These are phyloP conservation scores for Colletotrichum sp. DNA, from an alignment of 2,329 filamentous ascomycete species.

Conservation along the genomic window DNA sequence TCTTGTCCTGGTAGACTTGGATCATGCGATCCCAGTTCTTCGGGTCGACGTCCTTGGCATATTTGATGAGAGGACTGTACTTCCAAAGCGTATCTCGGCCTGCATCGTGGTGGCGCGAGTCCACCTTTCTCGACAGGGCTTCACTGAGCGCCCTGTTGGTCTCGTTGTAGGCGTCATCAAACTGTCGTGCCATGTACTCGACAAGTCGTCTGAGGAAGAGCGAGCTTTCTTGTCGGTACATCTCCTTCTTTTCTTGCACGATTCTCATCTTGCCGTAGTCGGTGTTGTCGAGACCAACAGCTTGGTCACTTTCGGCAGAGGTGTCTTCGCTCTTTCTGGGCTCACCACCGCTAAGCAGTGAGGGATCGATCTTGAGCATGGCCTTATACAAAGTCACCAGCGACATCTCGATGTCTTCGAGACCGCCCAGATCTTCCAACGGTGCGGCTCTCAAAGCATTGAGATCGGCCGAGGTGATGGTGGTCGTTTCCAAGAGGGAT, in stretches of 20 bases:
- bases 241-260: constrained; percentile 91
- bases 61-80: constrained; percentile 87
- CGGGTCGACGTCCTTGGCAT: constrained; percentile 83
- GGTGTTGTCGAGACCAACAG: constrained; percentile 51
- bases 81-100: constrained; percentile 82
- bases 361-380: constrained; percentile 91
- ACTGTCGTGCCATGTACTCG: constrained; percentile 82
- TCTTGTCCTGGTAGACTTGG: constrained; percentile 79
- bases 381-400: constrained; percentile 88
- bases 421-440: constrained; percentile 71
- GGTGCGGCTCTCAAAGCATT: constrained; percentile 76
- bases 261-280: constrained; percentile 92
- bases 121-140: constrained; percentile 69
- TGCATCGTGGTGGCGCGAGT: constrained; percentile 72
- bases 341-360: constrained; percentile 62
- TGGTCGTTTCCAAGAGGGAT: constrained; percentile 87
- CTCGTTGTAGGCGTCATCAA: constrained; percentile 76
- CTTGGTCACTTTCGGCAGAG: constrained; percentile 48
- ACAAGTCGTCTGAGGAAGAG: constrained; percentile 81
- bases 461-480: constrained; percentile 80
- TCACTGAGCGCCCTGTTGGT: constrained; percentile 69
- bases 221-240: constrained; percentile 78
- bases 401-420: constrained; percentile 79
- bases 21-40: constrained; percentile 83
- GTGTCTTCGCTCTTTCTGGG: constrained; percentile 53